These are phyloP conservation scores for Melampsora occidentalis DNA, from an alignment of 1,284 basidiomycete species.

Conservation along the genomic window DNA sequence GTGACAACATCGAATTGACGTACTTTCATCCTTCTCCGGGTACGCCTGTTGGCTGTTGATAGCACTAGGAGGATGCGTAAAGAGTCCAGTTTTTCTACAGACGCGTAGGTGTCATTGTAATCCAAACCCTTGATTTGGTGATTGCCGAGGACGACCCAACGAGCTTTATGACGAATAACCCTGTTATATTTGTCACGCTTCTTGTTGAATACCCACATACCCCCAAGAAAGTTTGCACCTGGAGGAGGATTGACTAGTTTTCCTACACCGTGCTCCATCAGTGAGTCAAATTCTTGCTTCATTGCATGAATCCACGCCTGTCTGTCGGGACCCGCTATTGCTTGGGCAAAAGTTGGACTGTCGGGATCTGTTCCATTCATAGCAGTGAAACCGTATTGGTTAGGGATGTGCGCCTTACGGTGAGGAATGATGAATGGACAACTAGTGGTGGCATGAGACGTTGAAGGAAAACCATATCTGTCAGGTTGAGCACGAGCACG, in stretches of 20 bases:
- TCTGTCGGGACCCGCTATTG: background rate
- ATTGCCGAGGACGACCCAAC: slow-evolving; percentile 17
- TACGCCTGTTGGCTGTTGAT: too few species aligned
- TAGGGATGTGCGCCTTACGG: too few species aligned
- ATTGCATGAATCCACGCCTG: slow-evolving; percentile 11
- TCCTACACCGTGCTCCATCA: background rate
- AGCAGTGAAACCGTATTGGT: background rate
- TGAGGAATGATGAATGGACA: too few species aligned
- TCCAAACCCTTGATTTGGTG: too few species aligned
- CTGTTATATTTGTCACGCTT: slow-evolving; percentile 21
- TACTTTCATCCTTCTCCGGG: too few species aligned
- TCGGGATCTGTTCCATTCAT: background rate
- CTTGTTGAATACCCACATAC: slow-evolving; percentile 14
- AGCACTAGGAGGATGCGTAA: background rate
- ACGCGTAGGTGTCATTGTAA: slow-evolving; percentile 12
- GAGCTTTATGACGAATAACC: slow-evolving; percentile 11
- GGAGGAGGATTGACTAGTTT: slow-evolving; percentile 5
- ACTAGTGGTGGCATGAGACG: too few species aligned
- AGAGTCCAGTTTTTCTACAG: background rate
- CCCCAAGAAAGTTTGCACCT: slow-evolving; percentile 16
- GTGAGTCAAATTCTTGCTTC: background rate
- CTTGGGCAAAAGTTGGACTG: background rate
- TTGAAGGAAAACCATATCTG: too few species aligned
- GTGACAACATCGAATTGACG: slow-evolving; percentile 19
- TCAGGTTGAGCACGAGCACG: too few species aligned